A percentile compares a stretch with the other conserved stretches of the same genome.
Evolutionary conservation across 2,329 filamentous ascomycete genomes (phyloP).

Genomic region (Penicillium verrucosum): DNA sequence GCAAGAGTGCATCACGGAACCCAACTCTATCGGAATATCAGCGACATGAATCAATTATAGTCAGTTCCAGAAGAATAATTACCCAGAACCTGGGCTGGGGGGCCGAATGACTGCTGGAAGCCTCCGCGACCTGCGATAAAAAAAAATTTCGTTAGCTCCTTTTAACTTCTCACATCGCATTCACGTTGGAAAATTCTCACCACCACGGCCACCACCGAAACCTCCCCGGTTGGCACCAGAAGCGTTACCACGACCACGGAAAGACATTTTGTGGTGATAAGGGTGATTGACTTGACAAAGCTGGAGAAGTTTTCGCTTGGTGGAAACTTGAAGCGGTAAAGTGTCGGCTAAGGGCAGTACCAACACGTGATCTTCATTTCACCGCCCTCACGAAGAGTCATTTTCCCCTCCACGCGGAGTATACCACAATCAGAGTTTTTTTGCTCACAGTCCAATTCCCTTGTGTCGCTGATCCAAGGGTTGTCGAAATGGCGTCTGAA

Average conservation of each 20-base stretch:
- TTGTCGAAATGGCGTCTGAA: constrained; percentile 34
- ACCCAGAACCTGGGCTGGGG: constrained; percentile 60
- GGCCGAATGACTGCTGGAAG: constrained; percentile 60
- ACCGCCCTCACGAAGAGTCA: constrained; percentile 32
- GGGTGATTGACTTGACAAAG: constrained; percentile 29
- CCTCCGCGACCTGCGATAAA: constrained; percentile 56
- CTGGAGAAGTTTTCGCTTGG: constrained; percentile 39
- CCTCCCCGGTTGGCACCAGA: constrained; percentile 54
- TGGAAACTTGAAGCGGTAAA: constrained; percentile 47
- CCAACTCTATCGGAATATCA: constrained; percentile 67
- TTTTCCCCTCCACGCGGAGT: constrained; percentile 21
- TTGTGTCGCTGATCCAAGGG: constrained; percentile 14
- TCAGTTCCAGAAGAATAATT: constrained; percentile 20
- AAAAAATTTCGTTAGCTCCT: constrained; percentile 38
- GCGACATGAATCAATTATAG: constrained; percentile 16
- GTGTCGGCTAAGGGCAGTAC: constrained; percentile 40
- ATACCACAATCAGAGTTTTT: constrained; percentile 12
- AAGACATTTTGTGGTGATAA: constrained; percentile 56
- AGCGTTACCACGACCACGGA: constrained; percentile 55
- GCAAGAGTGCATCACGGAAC: constrained; percentile 86
- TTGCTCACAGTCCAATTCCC: constrained; percentile 23
- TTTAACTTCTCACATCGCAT: constrained; percentile 3
- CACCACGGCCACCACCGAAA: constrained; percentile 41
- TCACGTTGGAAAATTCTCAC: constrained; percentile 27
- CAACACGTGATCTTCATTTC: constrained; percentile 27